Evolutionary conservation across 345 rosid species (phyloP), one percentile per base, ranked within the genome.

Genomic region (Euphorbia lathyris): DNA sequence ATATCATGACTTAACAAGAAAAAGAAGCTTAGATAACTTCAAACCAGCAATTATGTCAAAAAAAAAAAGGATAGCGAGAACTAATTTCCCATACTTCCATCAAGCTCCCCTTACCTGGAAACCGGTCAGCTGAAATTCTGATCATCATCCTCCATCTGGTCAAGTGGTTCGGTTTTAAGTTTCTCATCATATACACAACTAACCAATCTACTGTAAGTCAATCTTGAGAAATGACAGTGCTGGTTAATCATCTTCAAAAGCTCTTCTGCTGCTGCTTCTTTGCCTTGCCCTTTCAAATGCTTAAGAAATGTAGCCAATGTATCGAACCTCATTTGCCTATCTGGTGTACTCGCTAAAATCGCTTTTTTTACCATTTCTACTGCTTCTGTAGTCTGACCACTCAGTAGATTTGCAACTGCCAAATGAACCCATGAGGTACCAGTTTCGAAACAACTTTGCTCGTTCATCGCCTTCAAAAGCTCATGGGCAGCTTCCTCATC

Each of bases 331-430:
- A 9, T 23, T 25, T 17, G 83, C 70, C 53, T 7, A 55, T 77
- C 80, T 72, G 38, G 50, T 63, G 19, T 13, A n/a, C 57, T 62
- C 60, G 16, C 30, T 53, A 66, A 14, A 66, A 71, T 9, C 29
- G 77, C 72, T 32, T 32, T 76, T 58, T 70, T 80, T 60, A 80
- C 43, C 75, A 73, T 72, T 58, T 76, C 83, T 7, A 73, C 76
- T 17, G 80, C 73, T 76, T 76, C 67, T 13, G 56, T 20, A 71
- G 70, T 76, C 63, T 66, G 3, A 14, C 51, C 51, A 45, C 51
- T 45, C 51, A 45, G 19, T 45, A 45, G 19, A 45, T 45, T 1
- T 45, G 16, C 51, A 45, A 17, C 51, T 45, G 51, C 51, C 51
- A 45, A 45, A 45, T 45, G 51, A 45, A 16, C 19, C 51, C 51